Evolutionary conservation across 495 filamentous ascomycete species (phyloP), one percentile per base, ranked within the genome.

Genomic region (Lophiostoma macrostomum): DNA sequence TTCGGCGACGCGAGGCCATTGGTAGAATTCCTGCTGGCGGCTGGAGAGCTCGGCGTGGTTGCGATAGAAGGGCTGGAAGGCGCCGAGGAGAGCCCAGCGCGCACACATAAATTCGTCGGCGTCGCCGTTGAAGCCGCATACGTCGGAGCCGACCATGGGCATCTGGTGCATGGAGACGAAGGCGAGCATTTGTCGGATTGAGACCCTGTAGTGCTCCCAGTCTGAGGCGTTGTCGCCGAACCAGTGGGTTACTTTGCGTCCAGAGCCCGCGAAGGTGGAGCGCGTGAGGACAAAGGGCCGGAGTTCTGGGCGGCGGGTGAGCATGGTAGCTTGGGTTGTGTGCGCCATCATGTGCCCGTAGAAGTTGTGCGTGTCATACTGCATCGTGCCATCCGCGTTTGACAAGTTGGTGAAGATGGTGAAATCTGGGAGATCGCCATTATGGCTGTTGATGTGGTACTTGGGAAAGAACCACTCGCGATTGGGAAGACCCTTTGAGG

Each of bases 301-400:
- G 1, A 80, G 69, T 0, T 64, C 63, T 0, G 89, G 87, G 5
- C 86, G 82, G 29, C 87, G 80, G 30, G 71, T 67, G 7, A 81
- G 71, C 87, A 95, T 87, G 7, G 89, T 84, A 2, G 74, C 63
- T 51, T 81, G 76, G 13, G 82, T 86, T 5, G 78, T 72, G 6
- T 75, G 68, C 14, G 80, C 82, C 88, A 93, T 94, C 86, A 91
- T 88, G 12, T 79, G 82, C 37, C 89, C 90, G 67, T 88, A 93
- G 10, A 94, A 69, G 63, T 95, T 95, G 70, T 95, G 90, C 2
- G 81, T 84, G 58, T 88, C 90, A 64, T 93, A 93, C 68, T 89
- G 84, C n/a, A 68, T 68, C 38, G 82, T 76, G 1, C 85, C 86
- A 55, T 86, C 83, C 38, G 80, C 72, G 67, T 93, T 88, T 4